Conservation (phyloP, 345 rosid species). For the Citrus sp. region DNA sequence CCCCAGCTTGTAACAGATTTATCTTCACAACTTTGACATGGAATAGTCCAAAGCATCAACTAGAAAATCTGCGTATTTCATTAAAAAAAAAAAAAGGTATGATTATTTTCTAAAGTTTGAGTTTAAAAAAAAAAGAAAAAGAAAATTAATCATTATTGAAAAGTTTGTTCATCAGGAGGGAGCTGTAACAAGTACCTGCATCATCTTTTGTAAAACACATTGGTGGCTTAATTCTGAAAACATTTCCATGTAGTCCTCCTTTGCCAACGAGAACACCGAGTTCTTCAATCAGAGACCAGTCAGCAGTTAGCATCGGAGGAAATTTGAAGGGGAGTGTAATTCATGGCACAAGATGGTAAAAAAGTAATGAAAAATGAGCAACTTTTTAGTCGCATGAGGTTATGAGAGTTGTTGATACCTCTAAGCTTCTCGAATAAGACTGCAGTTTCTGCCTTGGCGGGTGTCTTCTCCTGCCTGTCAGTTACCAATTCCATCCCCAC, state of each 20-base stretch:
- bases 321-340: not conserved
- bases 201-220: constrained; percentile 93
- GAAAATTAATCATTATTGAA: not conserved
- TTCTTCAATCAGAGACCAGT: constrained; percentile 39
- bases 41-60: constrained; percentile 79
- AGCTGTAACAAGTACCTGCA: constrained; percentile 53
- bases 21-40: constrained; percentile 55
- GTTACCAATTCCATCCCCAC: constrained; percentile 80
- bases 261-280: constrained; percentile 79
- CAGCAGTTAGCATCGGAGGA: not conserved
- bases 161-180: not conserved
- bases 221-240: constrained; percentile 89
- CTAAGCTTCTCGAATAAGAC: constrained; percentile 76
- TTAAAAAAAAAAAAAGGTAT: not conserved
- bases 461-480: constrained; percentile 76
- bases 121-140: too few species aligned
- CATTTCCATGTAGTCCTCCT: constrained; percentile 90
- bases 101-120: not conserved
- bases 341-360: not conserved
- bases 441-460: constrained; percentile 80
- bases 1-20: not conserved
- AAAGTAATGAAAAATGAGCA: not conserved
- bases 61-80: constrained; percentile 52
- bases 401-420: constrained; percentile 37
- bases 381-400: not conserved